Percentiles rank a stretch among this genome's conserved stretches.
Evolutionary conservation across 331 rosid genomes (phyloP).

Genomic region (Malus hybrid): DNA sequence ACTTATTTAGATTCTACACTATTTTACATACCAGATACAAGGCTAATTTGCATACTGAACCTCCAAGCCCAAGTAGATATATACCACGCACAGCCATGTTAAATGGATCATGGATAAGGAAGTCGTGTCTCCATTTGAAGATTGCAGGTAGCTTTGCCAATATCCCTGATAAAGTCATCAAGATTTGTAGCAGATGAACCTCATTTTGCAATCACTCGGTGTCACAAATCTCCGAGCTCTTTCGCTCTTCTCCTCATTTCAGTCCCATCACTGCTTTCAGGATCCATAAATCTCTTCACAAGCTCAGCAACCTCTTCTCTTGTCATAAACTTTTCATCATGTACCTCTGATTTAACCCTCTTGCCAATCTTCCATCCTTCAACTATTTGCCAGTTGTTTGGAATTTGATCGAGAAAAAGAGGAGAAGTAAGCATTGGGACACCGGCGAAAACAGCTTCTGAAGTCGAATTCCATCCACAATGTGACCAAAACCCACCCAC

Average conservation of each 20-base stretch:
- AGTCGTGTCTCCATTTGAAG: not conserved
- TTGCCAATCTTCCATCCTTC: slow-evolving; percentile 42
- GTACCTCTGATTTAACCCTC: slow-evolving; percentile 13
- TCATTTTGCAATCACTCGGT: slow-evolving; percentile 11
- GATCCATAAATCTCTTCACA: slow-evolving; percentile 29
- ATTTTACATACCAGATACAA: not conserved
- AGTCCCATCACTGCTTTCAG: slow-evolving; percentile 17
- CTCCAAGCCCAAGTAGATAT: not conserved
- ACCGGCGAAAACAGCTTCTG: slow-evolving; percentile 36
- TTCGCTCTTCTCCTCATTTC: slow-evolving; percentile 27
- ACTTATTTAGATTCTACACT: not conserved
- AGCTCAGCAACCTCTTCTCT: slow-evolving; percentile 24
- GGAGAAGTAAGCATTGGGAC: slow-evolving; percentile 43
- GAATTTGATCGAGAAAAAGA: slow-evolving; percentile 25
- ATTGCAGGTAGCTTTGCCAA: not conserved
- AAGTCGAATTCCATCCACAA: slow-evolving; percentile 45
- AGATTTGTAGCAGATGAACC: slow-evolving; percentile 28
- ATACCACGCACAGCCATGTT: not conserved
- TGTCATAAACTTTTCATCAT: not conserved
- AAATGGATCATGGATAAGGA: not conserved
- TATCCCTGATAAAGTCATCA: slow-evolving; percentile 13
- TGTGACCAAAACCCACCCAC: slow-evolving; percentile 37
- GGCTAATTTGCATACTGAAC: not conserved
- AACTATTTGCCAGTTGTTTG: slow-evolving; percentile 30
- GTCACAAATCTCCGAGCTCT: slow-evolving; percentile 13